Base-by-base conservation (phyloP, 768 basidiomycete genomes). In the Tylopilus balloui region DNA sequence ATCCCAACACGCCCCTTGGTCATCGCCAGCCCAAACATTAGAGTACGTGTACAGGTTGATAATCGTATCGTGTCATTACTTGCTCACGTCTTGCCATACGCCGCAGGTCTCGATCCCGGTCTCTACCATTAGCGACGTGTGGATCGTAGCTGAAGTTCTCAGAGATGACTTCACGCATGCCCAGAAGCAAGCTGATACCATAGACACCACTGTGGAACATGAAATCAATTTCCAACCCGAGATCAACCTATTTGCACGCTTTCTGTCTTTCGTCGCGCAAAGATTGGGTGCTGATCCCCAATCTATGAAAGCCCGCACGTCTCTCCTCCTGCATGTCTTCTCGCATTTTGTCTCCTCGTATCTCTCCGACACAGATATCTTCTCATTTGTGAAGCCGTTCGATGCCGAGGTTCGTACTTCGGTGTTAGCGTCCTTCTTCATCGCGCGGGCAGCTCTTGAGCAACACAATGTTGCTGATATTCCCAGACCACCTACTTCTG, bases 121-220 rank as follows among this genome's bases (percentile, higher is more conserved):
- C 50, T 84, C 91, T 39, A 83, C 88, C n/a, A 71, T 74, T 32
- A 55, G 74, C 56, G 83, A 92, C 68, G 82, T 91, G 69, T 96
- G 94, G 93, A 90, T 92, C 63, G 79, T 83, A 46, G 92, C 93
- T 44, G 92, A 95, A 72, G 83, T 93, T 62, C 80, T 95, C 49
- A 77, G 88, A 61, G 92, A 96, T 62, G 89, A 93, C 51, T 97
- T 95, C 66, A 70, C 76, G 48, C 80, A 90, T 68, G 68, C 77
- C 47, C 80, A 81, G 64, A 74, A 74, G 27, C 77, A 74, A 66
- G 55, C 77, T 67, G 78, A 85, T 66, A 72, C 76, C 56, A 70
- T 78, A 61, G 80, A 80, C 63, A 73, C 71, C 47, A 72, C 76
- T 45, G 68, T 67, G 23, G 73, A 82, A 57, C 62, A 75, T 53